Evolutionary conservation across 805 yeast species (phyloP).

Genomic region (Cyberlindnera xylosilytica): DNA sequence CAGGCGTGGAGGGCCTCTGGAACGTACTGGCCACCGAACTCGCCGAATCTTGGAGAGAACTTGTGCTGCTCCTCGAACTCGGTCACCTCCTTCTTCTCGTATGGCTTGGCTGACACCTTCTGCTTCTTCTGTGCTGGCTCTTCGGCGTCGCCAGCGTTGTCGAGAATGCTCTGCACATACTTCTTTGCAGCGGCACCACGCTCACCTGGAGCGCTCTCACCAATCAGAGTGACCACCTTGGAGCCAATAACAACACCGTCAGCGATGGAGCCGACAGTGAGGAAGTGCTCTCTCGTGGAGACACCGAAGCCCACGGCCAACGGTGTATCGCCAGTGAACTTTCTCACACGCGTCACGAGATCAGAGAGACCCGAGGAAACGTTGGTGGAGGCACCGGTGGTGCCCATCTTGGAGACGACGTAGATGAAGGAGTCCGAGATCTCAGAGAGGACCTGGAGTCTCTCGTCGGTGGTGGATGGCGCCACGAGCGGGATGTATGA

Average conservation of each 20-base stretch:
- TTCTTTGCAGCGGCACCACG: slow-evolving; percentile 62
- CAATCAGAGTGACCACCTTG: slow-evolving; percentile 68
- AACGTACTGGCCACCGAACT: slow-evolving; percentile 97
- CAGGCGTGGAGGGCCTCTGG: slow-evolving; percentile 96
- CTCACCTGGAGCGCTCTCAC: slow-evolving; percentile 55
- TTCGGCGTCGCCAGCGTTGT: slow-evolving; percentile 32
- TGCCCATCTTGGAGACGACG: slow-evolving; percentile 97
- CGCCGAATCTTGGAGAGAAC: slow-evolving; percentile 81
- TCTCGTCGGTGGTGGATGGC: slow-evolving; percentile 91
- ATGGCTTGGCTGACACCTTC: slow-evolving; percentile 33
- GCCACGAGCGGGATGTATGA: slow-evolving; percentile 93
- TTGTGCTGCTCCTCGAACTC: slow-evolving; percentile 58
- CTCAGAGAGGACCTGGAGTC: slow-evolving; percentile 71
- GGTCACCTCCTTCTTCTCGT: slow-evolving; percentile 27
- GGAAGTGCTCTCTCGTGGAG: slow-evolving; percentile 86
- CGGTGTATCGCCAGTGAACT: slow-evolving; percentile 72
- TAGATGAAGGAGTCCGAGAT: slow-evolving; percentile 95
- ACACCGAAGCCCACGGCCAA: slow-evolving; percentile 98
- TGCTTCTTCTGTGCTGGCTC: slow-evolving; percentile 6
- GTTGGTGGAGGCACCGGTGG: slow-evolving; percentile 82
- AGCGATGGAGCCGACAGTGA: slow-evolving; percentile 71
- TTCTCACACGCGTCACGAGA: slow-evolving; percentile 72
- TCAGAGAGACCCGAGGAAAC: slow-evolving; percentile 62
- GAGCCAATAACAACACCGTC: slow-evolving; percentile 98
- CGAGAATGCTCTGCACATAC: slow-evolving; percentile 68